phyloP scores from a whole-genome alignment of 805 yeast species.

The Wickerhamiella australiensis region DNA sequence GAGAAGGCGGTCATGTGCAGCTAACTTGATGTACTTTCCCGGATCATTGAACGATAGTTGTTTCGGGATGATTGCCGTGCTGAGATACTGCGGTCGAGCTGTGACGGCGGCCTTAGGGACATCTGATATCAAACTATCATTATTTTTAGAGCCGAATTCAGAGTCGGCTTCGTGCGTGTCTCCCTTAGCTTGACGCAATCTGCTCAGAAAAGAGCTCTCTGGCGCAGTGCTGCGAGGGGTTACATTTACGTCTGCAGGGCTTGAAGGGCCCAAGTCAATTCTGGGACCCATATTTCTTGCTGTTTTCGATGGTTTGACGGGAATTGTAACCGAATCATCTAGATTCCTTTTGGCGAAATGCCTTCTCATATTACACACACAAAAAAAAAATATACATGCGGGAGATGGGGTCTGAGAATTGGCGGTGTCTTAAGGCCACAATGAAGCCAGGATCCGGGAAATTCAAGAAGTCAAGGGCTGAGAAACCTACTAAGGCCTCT shows the following conservation, averaged over 20 bases:
- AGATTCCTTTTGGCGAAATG: constrained; percentile 1
- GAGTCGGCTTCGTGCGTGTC: too few species aligned
- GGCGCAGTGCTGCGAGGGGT: too few species aligned
- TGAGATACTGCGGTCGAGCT: constrained; percentile 19
- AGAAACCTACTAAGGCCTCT: not conserved
- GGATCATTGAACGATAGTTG: constrained; percentile 42
- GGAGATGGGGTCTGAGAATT: constrained; percentile 2
- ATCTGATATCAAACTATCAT: not conserved
- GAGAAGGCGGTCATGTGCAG: constrained; percentile 37
- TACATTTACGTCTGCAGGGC: too few species aligned
- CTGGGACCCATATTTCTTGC: not conserved
- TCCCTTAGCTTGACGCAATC: not conserved
- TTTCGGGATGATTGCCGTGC: constrained; percentile 19
- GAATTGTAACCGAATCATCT: not conserved
- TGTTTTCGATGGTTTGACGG: not conserved
- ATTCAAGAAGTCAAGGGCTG: not conserved
- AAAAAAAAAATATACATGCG: not conserved
- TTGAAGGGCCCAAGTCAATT: not conserved
- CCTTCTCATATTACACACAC: not conserved
- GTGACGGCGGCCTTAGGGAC: not conserved
- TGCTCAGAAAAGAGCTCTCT: not conserved
- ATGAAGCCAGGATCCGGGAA: not conserved
- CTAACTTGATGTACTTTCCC: constrained; percentile 53
- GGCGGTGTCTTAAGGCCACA: not conserved
- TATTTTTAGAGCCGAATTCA: too few species aligned